A percentile compares a stretch with the other conserved stretches of the same genome.
These are phyloP conservation scores for Fusarium praegraminearum DNA, from an alignment of 2,329 filamentous ascomycete species.

Conservation along the genomic window DNA sequence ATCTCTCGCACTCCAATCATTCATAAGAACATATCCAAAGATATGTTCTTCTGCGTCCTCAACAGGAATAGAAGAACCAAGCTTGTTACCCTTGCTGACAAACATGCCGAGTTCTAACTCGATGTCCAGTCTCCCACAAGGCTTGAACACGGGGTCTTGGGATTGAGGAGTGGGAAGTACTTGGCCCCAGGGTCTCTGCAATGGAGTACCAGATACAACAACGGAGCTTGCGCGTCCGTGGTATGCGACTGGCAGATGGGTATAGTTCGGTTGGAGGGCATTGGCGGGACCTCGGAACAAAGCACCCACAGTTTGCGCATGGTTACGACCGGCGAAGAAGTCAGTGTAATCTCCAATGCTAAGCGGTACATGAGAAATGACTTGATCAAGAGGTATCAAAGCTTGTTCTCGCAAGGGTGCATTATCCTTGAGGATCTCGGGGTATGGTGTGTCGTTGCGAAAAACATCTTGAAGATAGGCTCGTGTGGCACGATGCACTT, in stretches of 20 bases:
- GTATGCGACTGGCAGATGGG: conserved; percentile 82
- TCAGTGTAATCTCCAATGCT: conserved; percentile 86
- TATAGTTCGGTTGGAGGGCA: conserved; percentile 84
- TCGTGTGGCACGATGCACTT: conserved; percentile 76
- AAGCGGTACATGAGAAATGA: conserved; percentile 78
- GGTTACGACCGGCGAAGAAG: conserved; percentile 83
- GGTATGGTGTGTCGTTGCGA: conserved; percentile 63
- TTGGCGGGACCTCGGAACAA: conserved; percentile 80
- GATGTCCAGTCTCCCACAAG: conserved; percentile 74
- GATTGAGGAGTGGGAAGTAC: conserved; percentile 66
- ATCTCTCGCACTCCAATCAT: conserved; percentile 74
- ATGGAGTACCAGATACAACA: conserved; percentile 78
- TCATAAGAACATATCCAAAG: conserved; percentile 76
- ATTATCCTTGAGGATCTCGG: conserved; percentile 53
- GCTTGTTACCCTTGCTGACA: conserved; percentile 72
- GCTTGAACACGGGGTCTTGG: conserved; percentile 65
- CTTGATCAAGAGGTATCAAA: conserved; percentile 54
- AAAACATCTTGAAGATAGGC: conserved; percentile 72
- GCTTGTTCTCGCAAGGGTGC: conserved; percentile 47
- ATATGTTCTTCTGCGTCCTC: conserved; percentile 74
- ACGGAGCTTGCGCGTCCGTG: conserved; percentile 82
- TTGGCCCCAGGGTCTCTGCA: conserved; percentile 79
- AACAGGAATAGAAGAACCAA: conserved; percentile 74
- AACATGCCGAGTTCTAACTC: conserved; percentile 84
- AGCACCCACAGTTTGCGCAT: conserved; percentile 76